phyloP scores from a whole-genome alignment of 768 basidiomycete genomes.

The Amanita inopinata region DNA sequence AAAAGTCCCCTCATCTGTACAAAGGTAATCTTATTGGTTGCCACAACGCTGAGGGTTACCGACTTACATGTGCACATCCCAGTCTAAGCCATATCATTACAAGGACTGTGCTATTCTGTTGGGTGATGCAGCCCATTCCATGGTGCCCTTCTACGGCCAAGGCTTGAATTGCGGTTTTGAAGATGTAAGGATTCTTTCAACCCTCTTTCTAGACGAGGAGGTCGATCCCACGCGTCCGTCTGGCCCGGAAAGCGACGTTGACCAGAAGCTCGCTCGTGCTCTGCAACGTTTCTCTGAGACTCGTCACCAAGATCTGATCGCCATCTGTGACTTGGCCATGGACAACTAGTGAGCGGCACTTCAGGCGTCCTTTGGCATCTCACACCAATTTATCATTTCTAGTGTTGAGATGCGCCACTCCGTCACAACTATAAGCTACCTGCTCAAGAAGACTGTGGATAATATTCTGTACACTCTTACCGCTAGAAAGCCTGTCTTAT shows the following conservation, averaged over 20 bases:
- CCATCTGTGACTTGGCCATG: slow-evolving; percentile 90
- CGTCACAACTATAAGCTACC: slow-evolving; percentile 74
- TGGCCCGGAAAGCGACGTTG: slow-evolving; percentile 27
- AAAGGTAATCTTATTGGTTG: slow-evolving; percentile 49
- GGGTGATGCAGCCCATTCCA: slow-evolving; percentile 93
- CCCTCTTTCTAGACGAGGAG: slow-evolving; percentile 60
- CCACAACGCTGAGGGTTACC: not conserved
- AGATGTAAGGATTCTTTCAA: slow-evolving; percentile 85
- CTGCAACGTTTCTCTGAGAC: slow-evolving; percentile 72
- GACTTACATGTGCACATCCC: slow-evolving; percentile 10
- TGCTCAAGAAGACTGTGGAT: slow-evolving; percentile 74
- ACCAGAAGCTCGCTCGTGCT: slow-evolving; percentile 53
- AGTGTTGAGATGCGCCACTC: slow-evolving; percentile 94
- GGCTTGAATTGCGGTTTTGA: slow-evolving; percentile 97
- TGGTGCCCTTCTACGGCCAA: slow-evolving; percentile 99
- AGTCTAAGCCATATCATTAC: slow-evolving; percentile 89
- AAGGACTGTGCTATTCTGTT: slow-evolving; percentile 79
- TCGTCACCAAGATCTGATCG: slow-evolving; percentile 80
- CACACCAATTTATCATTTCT: slow-evolving; percentile 16
- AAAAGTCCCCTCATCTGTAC: slow-evolving; percentile 86
- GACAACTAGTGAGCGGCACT: slow-evolving; percentile 78
- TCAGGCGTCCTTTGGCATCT: slow-evolving; percentile 11
- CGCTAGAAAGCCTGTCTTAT: slow-evolving; percentile 35
- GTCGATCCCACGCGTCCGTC: slow-evolving; percentile 40
- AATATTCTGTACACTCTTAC: slow-evolving; percentile 59